Evolutionary conservation across 140 eudicot genomes (phyloP), one percentile per base, ranked within the genome.

Genomic region (Cichorium intybus): DNA sequence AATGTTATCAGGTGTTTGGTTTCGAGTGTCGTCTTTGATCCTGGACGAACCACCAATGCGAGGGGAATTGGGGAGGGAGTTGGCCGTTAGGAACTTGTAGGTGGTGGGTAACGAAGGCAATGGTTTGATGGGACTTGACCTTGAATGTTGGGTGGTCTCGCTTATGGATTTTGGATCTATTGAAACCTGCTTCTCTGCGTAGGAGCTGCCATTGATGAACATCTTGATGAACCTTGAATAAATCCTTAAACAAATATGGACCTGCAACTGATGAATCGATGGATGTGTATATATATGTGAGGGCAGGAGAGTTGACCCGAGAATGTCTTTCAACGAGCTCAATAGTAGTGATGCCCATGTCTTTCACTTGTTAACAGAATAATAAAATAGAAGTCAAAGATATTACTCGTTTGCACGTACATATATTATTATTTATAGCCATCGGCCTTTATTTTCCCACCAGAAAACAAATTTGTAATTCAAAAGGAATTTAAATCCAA

Each of bases 1-100:
- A 35, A 59, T 50, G 37, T 12, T 11, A 10, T 56, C 41, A 3
- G 76, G 31, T 47, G 46, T 39, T 20, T 54, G 71, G 16, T 22
- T 43, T 53, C 49, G 79, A 37, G 15, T 62, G 20, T 52, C 62
- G 18, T 7, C 3, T 7, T 60, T 85, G 64, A 46, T 77, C 73
- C 60, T 73, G 34, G 64, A 49, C 5, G 71, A 22, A 28, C 60
- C 61, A 21, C 58, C 75, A 2, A 75, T 74, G 20, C 65, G 64
- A 11, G 89, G 89, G 4, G 97, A 85, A 61, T 54, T 83, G 6
- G 98, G 96, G 29, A 88, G 81, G 77, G 75, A 67, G 65, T 51
- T 64, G 73, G 78, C n/a, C n/a, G n/a, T 83, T 6, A 85, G 58
- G 71, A 87, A 82, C 81, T 80, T 78, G 73, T 73, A 72, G 49